Evolutionary conservation across 2,329 filamentous ascomycete genomes (phyloP).

Genomic region (Colletotrichum sp.): DNA sequence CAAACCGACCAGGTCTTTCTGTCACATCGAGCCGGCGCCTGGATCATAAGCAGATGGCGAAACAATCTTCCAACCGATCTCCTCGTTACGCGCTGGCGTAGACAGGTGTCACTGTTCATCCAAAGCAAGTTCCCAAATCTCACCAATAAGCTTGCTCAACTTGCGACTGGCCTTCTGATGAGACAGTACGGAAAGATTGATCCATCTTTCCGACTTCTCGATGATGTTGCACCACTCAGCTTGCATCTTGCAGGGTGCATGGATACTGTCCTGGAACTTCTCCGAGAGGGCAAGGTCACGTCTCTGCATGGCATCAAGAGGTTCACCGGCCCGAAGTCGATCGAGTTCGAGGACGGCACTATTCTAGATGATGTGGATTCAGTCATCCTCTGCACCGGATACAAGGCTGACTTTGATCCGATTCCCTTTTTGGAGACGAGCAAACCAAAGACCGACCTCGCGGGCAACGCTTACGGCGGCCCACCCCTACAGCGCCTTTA

Average conservation of each 20-base stretch:
- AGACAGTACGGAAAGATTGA: constrained; percentile 25
- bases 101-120: constrained; percentile 32
- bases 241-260: constrained; percentile 22
- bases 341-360: constrained; percentile 29
- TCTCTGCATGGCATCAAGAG: constrained; percentile 30
- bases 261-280: constrained; percentile 29
- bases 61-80: constrained; percentile 40
- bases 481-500: constrained; percentile 37
- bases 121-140: constrained; percentile 22
- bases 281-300: constrained; percentile 28
- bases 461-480: constrained; percentile 28
- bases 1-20: constrained; percentile 43
- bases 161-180: constrained; percentile 2
- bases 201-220: constrained; percentile 31
- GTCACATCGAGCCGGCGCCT: constrained; percentile 42
- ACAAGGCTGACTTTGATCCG: constrained; percentile 25
- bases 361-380: constrained; percentile 28
- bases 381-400: constrained; percentile 34
- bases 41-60: constrained; percentile 34
- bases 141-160: constrained; percentile 14
- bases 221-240: constrained; percentile 24
- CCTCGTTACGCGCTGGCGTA: constrained; percentile 34
- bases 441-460: constrained; percentile 12
- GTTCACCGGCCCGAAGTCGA: constrained; percentile 25
- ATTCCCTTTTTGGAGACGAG: constrained; percentile 26